Evolutionary conservation across 805 yeast species (phyloP), one percentile per base, ranked within the genome.

Genomic region (Millerozyma acaciae): DNA sequence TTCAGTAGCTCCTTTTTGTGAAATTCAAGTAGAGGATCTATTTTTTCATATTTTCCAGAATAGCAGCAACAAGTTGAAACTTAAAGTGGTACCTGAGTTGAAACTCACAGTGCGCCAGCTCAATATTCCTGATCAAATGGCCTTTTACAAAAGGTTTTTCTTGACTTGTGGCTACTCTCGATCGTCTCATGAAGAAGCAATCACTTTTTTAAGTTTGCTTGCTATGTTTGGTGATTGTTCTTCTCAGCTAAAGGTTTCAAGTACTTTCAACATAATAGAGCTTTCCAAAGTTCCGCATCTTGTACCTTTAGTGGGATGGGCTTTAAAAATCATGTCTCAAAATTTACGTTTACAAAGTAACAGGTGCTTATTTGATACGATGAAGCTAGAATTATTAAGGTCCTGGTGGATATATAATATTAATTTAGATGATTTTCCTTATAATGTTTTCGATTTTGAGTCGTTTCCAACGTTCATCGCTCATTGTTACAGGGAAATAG

Each of bases 201-300:
- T 66, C 1, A 54, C 71, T 0, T 71, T 62, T 40, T 53, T 61
- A 23, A 38, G 47, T 19, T 65, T 69, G 38, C 57, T 67, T 36
- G 43, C 60, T 2, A 18, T 22, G 1, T 28, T 70, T 6, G 53
- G 73, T 1, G 28, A 39, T 7, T 30, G 52, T 4, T 57, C 70
- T 1, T 48, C 55, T 5, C 49, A 50, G 8, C 28, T 70, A 4
- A 40, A 61, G 22, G 37, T 60, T 7, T 54, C 68, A 1, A 51
- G 64, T 4, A 33, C 70, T 7, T 64, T 63, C 44, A 70, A 64
- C 38, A 43, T 74, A 26, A 42, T 72, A 5, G 76, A 73, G 36
- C 54, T 63, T 22, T 53, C 70, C 0, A 48, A 50, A 13, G 61
- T 56, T 33, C 33, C 41, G 2, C 53, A 51, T 26, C 52, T 68